Conservation (phyloP, 345 rosid genomes). For the Eucalyptus pauciflora region DNA sequence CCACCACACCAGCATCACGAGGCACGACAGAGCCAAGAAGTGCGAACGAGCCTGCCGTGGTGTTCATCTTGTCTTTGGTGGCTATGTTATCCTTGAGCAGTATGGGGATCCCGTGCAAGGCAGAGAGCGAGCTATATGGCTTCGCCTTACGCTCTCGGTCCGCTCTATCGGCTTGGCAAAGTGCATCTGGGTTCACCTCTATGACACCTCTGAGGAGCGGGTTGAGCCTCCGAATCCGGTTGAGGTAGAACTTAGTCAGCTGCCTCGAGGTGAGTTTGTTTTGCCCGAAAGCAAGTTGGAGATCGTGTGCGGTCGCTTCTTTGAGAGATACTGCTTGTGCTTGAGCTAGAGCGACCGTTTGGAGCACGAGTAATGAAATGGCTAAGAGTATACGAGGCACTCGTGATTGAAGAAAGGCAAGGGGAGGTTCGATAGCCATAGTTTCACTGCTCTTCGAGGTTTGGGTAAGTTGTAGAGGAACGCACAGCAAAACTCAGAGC, state of each 20-base stretch:
- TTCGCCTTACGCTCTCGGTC: constrained; percentile 33
- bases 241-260: constrained; percentile 40
- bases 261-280: constrained; percentile 48
- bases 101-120: constrained; percentile 60
- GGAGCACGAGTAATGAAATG: not conserved
- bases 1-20: constrained; percentile 52
- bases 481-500: not conserved
- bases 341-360: not conserved
- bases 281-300: constrained; percentile 33
- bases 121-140: not conserved
- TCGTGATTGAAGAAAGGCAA: not conserved
- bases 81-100: constrained; percentile 60
- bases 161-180: constrained; percentile 36
- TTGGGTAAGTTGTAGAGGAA: not conserved
- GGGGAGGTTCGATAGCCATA: not conserved
- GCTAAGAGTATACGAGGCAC: not conserved
- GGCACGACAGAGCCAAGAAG: constrained; percentile 51
- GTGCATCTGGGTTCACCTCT: constrained; percentile 67
- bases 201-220: constrained; percentile 43
- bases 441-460: not conserved
- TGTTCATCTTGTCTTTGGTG: constrained; percentile 56
- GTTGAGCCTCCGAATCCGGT: constrained; percentile 29
- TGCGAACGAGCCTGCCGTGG: constrained; percentile 61
- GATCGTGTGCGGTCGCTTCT: constrained; percentile 32
- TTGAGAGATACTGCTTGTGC: not conserved